These are phyloP conservation scores for Sphaerulina musiva DNA, from an alignment of 2,329 filamentous ascomycete genomes.

Conservation along the genomic window DNA sequence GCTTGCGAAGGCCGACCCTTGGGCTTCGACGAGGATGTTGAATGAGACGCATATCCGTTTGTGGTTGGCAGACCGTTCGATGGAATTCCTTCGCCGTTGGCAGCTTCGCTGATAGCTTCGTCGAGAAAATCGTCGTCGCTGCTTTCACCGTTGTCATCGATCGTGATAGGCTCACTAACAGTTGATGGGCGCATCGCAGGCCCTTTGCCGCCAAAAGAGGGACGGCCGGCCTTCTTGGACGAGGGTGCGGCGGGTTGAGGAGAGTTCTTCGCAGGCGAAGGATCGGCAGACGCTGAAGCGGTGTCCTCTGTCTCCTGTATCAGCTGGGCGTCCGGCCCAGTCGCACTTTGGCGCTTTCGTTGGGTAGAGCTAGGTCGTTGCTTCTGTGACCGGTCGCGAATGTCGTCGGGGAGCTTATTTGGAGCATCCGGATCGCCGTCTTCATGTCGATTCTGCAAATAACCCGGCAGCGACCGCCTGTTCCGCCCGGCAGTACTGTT, in stretches of 20 bases:
- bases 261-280: not conserved
- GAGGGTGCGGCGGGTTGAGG: conserved; percentile 4
- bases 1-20: conserved; percentile 13
- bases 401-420: conserved; percentile 39
- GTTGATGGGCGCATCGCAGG: conserved; percentile 31
- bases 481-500: conserved; percentile 11
- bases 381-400: conserved; percentile 32
- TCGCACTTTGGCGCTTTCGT: conserved; percentile 2
- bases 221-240: conserved; percentile 1
- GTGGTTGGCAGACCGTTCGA: conserved; percentile 1
- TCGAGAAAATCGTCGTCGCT: conserved; percentile 17
- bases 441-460: conserved; percentile 39
- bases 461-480: conserved; percentile 30
- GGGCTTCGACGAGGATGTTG: conserved; percentile 9
- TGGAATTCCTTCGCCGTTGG: conserved; percentile 6
- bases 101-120: conserved; percentile 56
- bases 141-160: conserved; percentile 28
- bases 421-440: conserved; percentile 38
- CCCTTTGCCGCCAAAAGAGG: conserved; percentile 28
- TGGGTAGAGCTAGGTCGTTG: conserved; percentile 3
- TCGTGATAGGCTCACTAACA: conserved; percentile 29
- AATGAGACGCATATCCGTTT: not conserved
- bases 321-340: conserved; percentile 12
- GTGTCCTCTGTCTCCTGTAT: conserved; percentile 14
- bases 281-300: not conserved